Percentiles rank a stretch among this genome's conserved stretches.
phyloP scores from a whole-genome alignment of 441 rosid species.

The Populus hybrid region DNA sequence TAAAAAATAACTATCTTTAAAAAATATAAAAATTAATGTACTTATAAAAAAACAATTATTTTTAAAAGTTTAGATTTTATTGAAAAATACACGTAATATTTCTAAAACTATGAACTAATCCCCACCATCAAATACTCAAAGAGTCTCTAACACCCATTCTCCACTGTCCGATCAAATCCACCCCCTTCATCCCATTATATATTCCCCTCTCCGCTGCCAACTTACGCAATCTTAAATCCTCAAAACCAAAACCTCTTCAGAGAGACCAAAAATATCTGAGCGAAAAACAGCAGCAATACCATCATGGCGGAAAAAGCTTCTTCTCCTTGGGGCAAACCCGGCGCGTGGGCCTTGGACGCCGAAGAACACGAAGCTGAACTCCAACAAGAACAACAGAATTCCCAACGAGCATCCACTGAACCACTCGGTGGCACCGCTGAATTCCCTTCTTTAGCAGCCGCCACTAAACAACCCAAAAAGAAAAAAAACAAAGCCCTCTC shows the following conservation, averaged over 20 bases:
- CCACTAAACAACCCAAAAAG: conserved; percentile 59
- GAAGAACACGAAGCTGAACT: conserved; percentile 79
- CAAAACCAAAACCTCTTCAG: not conserved
- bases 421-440: conserved; percentile 29
- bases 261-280: conserved; percentile 3
- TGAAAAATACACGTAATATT: not conserved
- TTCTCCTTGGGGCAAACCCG: conserved; percentile 87
- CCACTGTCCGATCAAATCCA: conserved; percentile 39
- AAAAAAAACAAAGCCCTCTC: conserved; percentile 63
- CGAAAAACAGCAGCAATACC: not conserved
- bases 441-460: conserved; percentile 72
- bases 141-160: not conserved
- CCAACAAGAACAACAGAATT: conserved; percentile 28
- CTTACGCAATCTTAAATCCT: conserved; percentile 21
- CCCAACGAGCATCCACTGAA: conserved; percentile 6
- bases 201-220: conserved; percentile 15
- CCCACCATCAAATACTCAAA: not conserved
- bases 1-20: too few relatives aligned
- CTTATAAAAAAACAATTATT: too few relatives aligned
- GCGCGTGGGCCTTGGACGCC: conserved; percentile 91
- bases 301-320: conserved; percentile 77
- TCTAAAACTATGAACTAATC: conserved; percentile 5
- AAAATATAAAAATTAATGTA: not conserved
- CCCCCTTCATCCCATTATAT: not conserved
- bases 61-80: not conserved